Percentiles rank a stretch among this genome's conserved stretches.
phyloP scores from a whole-genome alignment of 2,329 filamentous ascomycete genomes.

The Exophiala bonariae region DNA sequence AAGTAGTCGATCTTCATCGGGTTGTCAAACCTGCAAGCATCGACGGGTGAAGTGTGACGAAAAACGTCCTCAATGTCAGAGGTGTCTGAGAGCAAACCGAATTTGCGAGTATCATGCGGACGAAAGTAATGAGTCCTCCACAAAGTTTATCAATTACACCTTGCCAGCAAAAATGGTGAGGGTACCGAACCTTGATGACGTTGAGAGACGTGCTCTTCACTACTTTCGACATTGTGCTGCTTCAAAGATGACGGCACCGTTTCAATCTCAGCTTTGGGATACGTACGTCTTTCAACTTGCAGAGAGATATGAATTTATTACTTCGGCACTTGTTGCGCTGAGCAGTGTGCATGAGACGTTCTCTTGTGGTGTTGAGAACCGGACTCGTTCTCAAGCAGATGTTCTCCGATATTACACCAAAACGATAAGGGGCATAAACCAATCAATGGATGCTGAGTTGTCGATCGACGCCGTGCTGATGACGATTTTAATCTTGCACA shows the following conservation, averaged over 20 bases:
- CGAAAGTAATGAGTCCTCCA: neutral
- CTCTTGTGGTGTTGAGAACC: neutral
- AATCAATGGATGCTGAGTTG: neutral
- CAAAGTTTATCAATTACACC: neutral
- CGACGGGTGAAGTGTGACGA: slow-evolving; percentile 54
- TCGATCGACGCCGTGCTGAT: neutral
- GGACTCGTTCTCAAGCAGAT: neutral
- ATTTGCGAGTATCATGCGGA: slow-evolving; percentile 38
- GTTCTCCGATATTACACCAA: neutral
- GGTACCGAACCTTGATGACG: neutral
- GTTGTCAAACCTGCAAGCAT: slow-evolving; percentile 37
- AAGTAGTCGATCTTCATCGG: neutral
- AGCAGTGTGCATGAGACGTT: neutral
- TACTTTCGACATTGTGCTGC: neutral
- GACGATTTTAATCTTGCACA: neutral
- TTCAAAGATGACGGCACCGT: neutral
- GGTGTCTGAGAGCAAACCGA: slow-evolving; percentile 50
- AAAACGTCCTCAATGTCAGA: slow-evolving; percentile 48
- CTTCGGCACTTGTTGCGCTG: neutral
- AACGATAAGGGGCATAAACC: neutral
- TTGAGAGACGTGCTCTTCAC: neutral
- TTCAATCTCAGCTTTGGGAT: neutral
- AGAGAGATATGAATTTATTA: neutral
- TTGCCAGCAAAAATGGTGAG: neutral
- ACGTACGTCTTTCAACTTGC: neutral